These are phyloP conservation scores for Escallonia herrerae DNA, from an alignment of 129 eudicot species.

Conservation along the genomic window DNA sequence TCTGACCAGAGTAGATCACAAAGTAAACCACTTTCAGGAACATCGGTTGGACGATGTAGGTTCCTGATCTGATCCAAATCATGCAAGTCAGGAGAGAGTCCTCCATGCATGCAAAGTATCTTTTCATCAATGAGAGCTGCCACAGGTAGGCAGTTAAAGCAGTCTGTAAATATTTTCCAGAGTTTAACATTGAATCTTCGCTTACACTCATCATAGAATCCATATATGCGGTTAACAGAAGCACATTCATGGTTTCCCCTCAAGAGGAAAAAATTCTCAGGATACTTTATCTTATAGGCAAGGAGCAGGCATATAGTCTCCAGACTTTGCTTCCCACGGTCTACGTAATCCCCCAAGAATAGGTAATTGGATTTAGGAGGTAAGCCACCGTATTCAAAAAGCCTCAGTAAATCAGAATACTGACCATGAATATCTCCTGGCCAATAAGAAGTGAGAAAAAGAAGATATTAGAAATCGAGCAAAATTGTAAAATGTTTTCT, in stretches of 20 bases:
- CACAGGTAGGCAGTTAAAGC: conserved; percentile 55
- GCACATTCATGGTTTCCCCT: conserved; percentile 75
- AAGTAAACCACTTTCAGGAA: conserved; percentile 50
- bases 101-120: conserved; percentile 63
- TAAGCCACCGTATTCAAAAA: conserved; percentile 47
- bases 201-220: conserved; percentile 65
- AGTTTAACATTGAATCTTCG: conserved; percentile 54
- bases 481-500: background rate
- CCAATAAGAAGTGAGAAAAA: background rate
- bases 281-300: conserved; percentile 43
- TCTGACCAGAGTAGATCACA: conserved; percentile 61
- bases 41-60: conserved; percentile 42
- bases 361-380: conserved; percentile 50
- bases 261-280: conserved; percentile 41
- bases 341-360: conserved; percentile 58
- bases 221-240: conserved; percentile 61
- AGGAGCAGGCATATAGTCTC: conserved; percentile 56
- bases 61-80: conserved; percentile 45
- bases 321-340: conserved; percentile 57
- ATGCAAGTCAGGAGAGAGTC: conserved; percentile 52
- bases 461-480: background rate
- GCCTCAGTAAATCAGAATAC: conserved; percentile 55
- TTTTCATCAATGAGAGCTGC: conserved; percentile 50
- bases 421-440: conserved; percentile 65
- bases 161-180: conserved; percentile 56